Evolutionary conservation across 352 stramenopile genomes (phyloP).

Genomic region (Phytophthora sp.): DNA sequence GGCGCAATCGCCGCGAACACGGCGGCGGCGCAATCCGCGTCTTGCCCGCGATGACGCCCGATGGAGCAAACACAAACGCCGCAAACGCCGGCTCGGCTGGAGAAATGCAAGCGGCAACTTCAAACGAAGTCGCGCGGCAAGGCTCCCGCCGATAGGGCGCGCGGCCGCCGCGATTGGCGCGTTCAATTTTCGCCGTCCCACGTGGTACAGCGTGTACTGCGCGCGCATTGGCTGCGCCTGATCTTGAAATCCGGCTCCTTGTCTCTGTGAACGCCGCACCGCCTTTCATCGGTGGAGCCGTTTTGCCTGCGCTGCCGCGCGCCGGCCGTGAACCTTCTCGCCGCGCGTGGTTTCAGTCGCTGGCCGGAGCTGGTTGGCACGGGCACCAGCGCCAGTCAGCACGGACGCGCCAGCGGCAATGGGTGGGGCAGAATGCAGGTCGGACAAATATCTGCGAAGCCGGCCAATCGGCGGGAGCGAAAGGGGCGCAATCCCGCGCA

Average conservation of each 20-base stretch:
- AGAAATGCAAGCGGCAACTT: too few relatives aligned
- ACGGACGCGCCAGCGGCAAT: neutral
- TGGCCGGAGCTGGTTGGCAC: neutral
- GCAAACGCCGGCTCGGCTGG: too few relatives aligned
- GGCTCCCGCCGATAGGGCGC: too few relatives aligned
- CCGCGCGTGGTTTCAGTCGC: neutral
- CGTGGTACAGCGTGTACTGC: neutral
- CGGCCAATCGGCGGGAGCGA: slow-evolving; percentile 1
- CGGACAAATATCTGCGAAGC: neutral
- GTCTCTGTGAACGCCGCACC: too few relatives aligned
- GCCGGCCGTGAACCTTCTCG: neutral
- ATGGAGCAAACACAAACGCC: too few relatives aligned
- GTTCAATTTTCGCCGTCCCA: neutral
- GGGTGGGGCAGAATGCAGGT: neutral
- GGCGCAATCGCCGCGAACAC: neutral
- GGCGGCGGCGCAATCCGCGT: neutral
- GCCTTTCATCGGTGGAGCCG: too few relatives aligned
- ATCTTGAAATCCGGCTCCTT: neutral
- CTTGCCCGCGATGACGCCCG: neutral
- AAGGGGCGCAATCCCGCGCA: slow-evolving; percentile 10
- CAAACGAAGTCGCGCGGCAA: too few relatives aligned
- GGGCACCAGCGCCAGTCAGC: slow-evolving; percentile 1
- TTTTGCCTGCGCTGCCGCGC: neutral
- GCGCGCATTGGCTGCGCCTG: slow-evolving; percentile 1
- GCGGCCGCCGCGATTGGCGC: too few relatives aligned